These are phyloP conservation scores for Biancaea sappan DNA, from an alignment of 306 rosid species.

Conservation along the genomic window DNA sequence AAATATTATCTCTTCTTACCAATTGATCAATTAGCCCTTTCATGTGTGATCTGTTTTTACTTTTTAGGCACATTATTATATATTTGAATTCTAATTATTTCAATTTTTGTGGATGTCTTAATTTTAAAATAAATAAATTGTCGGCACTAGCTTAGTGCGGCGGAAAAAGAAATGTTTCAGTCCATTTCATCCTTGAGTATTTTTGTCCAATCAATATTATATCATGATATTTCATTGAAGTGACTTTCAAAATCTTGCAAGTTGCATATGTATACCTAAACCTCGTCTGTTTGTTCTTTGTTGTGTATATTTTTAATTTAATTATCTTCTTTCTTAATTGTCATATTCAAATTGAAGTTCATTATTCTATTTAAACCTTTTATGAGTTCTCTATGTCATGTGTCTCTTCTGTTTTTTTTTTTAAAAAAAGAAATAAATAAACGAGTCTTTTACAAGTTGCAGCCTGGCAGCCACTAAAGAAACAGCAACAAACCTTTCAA, in stretches of 20 bases:
- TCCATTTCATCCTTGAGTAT: not conserved
- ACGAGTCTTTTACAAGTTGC: not conserved
- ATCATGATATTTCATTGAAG: not conserved
- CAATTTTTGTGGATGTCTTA: not conserved
- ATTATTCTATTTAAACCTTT: too few species aligned
- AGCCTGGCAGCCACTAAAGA: conserved; percentile 17
- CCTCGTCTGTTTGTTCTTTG: not conserved
- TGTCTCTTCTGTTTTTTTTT: too few species aligned
- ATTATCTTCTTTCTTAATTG: not conserved
- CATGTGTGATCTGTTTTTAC: too few species aligned
- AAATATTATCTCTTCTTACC: too few species aligned
- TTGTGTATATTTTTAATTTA: not conserved
- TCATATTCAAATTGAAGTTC: too few species aligned
- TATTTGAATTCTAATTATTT: not conserved
- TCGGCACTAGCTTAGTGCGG: too few species aligned
- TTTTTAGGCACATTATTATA: too few species aligned
- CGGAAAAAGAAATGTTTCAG: not conserved
- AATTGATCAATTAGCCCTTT: too few species aligned
- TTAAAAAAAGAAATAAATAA: too few species aligned
- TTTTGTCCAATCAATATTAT: not conserved
- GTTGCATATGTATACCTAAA: too few species aligned
- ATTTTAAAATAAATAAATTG: too few species aligned
- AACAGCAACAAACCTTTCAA: not conserved
- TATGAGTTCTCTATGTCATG: too few species aligned
- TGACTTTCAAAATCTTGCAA: not conserved